These are phyloP conservation scores for Ceratobasidium sp. DNA, from an alignment of 1,284 basidiomycete genomes.

Conservation along the genomic window DNA sequence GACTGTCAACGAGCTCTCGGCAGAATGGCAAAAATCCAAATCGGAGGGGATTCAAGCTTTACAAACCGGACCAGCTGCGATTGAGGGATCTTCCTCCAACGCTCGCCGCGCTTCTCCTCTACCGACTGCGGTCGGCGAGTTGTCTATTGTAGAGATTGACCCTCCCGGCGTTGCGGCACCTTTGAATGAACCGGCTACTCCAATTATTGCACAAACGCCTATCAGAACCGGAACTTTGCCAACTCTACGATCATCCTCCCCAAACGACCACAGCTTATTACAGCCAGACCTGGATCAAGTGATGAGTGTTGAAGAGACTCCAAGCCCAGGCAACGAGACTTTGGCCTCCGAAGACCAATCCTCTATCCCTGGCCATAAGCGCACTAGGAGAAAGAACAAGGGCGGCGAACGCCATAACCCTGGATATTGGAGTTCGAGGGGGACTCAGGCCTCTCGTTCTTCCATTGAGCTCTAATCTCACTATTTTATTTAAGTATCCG, in stretches of 20 bases:
- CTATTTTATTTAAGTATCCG: neutral
- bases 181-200: neutral
- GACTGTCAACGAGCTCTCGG: conserved; percentile 33
- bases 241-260: neutral
- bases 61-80: neutral
- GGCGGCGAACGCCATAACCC: neutral
- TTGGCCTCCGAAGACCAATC: neutral
- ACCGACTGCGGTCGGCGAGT: conserved; percentile 1
- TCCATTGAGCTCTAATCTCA: conserved; percentile 4
- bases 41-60: neutral
- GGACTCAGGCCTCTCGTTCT: neutral
- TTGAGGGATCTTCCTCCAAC: neutral
- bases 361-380: neutral
- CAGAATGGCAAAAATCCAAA: conserved; percentile 34
- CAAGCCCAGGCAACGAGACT: conserved; percentile 6
- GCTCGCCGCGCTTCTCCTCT: neutral
- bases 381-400: neutral
- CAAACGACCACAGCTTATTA: neutral
- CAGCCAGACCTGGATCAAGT: neutral
- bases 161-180: neutral
- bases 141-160: conserved; percentile 21
- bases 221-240: conserved; percentile 14
- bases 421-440: neutral
- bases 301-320: neutral
- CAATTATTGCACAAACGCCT: neutral